phyloP scores from a whole-genome alignment of 345 rosid species.

The Lenwebbia sp. region DNA sequence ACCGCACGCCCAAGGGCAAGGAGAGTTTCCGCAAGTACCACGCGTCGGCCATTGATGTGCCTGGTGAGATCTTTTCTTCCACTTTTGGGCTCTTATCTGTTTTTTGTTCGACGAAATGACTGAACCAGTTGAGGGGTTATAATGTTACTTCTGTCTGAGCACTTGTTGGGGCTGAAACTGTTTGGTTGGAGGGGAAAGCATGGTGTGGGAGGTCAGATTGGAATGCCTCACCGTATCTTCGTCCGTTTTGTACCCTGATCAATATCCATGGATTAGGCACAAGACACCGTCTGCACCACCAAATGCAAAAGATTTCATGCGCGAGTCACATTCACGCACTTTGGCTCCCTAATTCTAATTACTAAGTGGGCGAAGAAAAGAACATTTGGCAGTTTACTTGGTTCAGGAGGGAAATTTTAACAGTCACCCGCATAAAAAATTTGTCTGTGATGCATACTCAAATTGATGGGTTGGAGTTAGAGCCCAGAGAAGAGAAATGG shows the following conservation, averaged over 20 bases:
- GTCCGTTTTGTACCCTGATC: not conserved
- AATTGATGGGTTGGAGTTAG: not conserved
- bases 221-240: not conserved
- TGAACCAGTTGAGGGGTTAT: not conserved
- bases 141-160: not conserved
- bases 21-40: slow-evolving; percentile 88
- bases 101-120: too few relatives aligned
- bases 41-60: slow-evolving; percentile 81
- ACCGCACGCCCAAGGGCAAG: slow-evolving; percentile 58
- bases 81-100: not conserved
- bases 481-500: not conserved
- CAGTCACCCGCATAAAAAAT: not conserved
- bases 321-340: not conserved
- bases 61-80: slow-evolving; percentile 28
- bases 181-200: not conserved
- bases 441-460: not conserved
- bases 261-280: not conserved
- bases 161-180: not conserved
- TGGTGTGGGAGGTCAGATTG: not conserved
- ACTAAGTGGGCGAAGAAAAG: accelerated
- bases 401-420: not conserved
- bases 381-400: not conserved
- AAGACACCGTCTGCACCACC: not conserved
- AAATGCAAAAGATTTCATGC: not conserved
- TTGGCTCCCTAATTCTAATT: not conserved